Base-by-base conservation (phyloP, 345 rosid species). In the Aquilaria yunnanensis region DNA sequence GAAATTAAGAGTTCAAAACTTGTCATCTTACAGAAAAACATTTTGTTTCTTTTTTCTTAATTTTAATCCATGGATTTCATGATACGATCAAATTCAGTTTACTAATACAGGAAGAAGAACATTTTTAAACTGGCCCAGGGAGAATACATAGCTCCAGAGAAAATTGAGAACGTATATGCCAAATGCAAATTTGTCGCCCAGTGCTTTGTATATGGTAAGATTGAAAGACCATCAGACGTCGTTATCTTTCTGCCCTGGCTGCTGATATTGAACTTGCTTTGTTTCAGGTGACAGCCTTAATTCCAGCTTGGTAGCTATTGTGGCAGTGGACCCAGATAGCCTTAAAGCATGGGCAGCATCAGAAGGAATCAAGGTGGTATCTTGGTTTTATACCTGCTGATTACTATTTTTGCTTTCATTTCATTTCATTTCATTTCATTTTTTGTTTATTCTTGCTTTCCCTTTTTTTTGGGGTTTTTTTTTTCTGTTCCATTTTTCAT, bases 141-240 rank as follows among this genome's bases (percentile, higher is more conserved):
- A 60, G 99, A 94, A 84, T 94, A 91, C 74, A 88, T 94, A 70
- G 99, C 99, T 65, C 97, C 99, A 0, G 99, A 94, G 80, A 94
- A 94, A 77, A 89, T 94, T 3, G 97, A 91, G 87, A 94, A 94
- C 72, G 92, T 88, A 9, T 88, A 88, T 69, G 88, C 96, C 10
- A 94, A 91, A 65, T 91, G 97, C 96, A 81, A 76, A 64, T 94
- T 85, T 67, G 67, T 87, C 29, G 79, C 72, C 46, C 97, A 91
- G 61, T 86, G 96, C 78, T 94, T 94, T 78, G 76, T 94, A 50
- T 79, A 94, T 65, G 99, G 99, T 91, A 77, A 65, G 74, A 60
- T 67, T 97, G 99, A 88, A 79, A 65, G 72, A 60, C 51, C 53
- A 54, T 32, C 47, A 32, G 23, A 12, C 46, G 60, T 3, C 10